Evolutionary conservation across 1,284 basidiomycete species (phyloP), one percentile per base, ranked within the genome.

Genomic region (Ceratobasidium sp.): DNA sequence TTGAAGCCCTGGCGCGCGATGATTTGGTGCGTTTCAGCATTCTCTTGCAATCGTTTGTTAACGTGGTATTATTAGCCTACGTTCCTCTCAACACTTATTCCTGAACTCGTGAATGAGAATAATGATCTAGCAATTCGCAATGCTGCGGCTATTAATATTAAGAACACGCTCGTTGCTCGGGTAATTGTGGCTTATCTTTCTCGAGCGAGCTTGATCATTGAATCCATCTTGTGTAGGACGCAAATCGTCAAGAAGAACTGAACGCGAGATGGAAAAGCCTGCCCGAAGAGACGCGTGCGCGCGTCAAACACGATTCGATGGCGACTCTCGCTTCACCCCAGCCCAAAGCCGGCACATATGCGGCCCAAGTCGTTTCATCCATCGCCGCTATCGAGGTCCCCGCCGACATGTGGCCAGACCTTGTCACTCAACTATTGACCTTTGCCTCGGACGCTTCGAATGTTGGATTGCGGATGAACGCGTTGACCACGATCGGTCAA

Each of bases 341-440:
- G 68, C 81, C 82, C 71, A 90, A 90, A 76, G 93, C 92, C 8
- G 94, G 94, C 56, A 86, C 86, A 67, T 93, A 94, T 72, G 92
- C 94, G 5, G 94, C 94, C 8, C 96, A 98, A 80, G 93, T 96
- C 74, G 89, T 98, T 62, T 87, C 96, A 31, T 94, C 97, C 55
- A 91, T 98, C 77, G 96, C 96, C 40, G 86, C 93, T 3, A 91
- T 98, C 62, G 96, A 99, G 80, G 85, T 99, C 29, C 94, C 96
- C 0, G 84, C 85, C 40, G 87, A 86, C 68, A 88, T 93, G 75
- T 99, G 96, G 96, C 86, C 87, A 34, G 92, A 97, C 75, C 84
- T 99, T 72, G 94, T 99, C 78, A 89, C 91, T 73, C 84, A 91
- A 72, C 84, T 99, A 31, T 84, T 99, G 58, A 88, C 91, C 69